These are phyloP conservation scores for Fusarium sp. DNA, from an alignment of 2,329 filamentous ascomycete species.

Conservation along the genomic window DNA sequence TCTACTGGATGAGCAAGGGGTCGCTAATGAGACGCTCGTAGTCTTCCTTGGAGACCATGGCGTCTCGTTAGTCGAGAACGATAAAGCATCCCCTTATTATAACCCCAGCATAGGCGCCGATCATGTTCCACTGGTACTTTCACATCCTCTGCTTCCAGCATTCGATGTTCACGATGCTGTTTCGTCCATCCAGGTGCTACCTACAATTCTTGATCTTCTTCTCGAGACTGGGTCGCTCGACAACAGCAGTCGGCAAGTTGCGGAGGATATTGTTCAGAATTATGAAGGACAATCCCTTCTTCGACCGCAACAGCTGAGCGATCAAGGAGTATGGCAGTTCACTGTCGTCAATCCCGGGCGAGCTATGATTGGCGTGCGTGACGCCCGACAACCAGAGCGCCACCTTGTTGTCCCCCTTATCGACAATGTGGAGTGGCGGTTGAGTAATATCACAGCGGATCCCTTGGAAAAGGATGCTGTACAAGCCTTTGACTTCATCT, in stretches of 20 bases:
- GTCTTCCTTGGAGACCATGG: conserved; percentile 48
- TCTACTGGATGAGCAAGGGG: conserved; percentile 43
- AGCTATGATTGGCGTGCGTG: conserved; percentile 40
- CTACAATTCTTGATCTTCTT: conserved; percentile 48
- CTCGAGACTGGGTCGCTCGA: conserved; percentile 37
- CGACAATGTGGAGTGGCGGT: conserved; percentile 45
- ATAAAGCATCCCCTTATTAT: conserved; percentile 41
- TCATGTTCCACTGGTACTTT: conserved; percentile 46
- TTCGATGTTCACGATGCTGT: conserved; percentile 41
- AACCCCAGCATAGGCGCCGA: conserved; percentile 42
- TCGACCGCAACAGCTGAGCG: background rate
- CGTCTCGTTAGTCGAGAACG: conserved; percentile 44
- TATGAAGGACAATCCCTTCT: background rate
- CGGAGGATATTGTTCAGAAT: background rate
- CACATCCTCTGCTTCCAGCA: conserved; percentile 44
- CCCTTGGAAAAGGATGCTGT: conserved; percentile 36
- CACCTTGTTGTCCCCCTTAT: conserved; percentile 44
- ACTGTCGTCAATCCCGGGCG: conserved; percentile 45
- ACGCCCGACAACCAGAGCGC: conserved; percentile 31
- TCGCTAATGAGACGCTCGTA: conserved; percentile 47
- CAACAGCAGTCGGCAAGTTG: background rate
- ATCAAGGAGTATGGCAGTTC: conserved; percentile 40
- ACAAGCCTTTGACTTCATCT: conserved; percentile 36
- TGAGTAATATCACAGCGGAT: conserved; percentile 42
- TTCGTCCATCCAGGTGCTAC: conserved; percentile 44